Evolutionary conservation across 1,284 basidiomycete species (phyloP).

Genomic region (Microbotryomycetes sp.): DNA sequence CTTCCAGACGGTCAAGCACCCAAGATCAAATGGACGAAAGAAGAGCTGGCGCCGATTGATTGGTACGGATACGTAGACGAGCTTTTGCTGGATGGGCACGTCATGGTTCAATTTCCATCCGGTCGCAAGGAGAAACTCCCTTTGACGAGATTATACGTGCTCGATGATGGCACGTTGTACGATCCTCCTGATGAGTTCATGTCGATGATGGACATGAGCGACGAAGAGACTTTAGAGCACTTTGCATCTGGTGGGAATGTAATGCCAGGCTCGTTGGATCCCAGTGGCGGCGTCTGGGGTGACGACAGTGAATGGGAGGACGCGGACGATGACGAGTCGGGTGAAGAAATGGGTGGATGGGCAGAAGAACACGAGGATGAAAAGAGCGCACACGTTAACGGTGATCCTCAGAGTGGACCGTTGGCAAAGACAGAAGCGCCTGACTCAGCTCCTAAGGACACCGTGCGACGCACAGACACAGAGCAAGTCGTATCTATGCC

Average conservation of each 20-base stretch:
- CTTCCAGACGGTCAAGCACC: conserved; percentile 26
- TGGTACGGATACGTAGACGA: conserved; percentile 48
- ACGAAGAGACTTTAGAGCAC: conserved; percentile 11
- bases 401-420: conserved; percentile 30
- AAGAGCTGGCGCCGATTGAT: conserved; percentile 36
- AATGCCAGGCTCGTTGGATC: conserved; percentile 7
- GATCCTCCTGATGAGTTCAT: conserved; percentile 16
- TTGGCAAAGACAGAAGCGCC: conserved; percentile 22
- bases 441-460: conserved; percentile 1
- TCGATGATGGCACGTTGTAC: conserved; percentile 32
- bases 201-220: conserved; percentile 19
- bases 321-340: conserved; percentile 21
- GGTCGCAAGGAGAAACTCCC: conserved; percentile 37
- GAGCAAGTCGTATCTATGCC: conserved; percentile 18
- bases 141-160: conserved; percentile 33
- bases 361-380: conserved; percentile 33
- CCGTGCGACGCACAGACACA: not conserved
- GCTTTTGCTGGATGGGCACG: conserved; percentile 43
- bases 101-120: conserved; percentile 41
- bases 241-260: conserved; percentile 25
- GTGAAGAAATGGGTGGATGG: conserved; percentile 21
- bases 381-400: not conserved
- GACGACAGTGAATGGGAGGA: conserved; percentile 20
- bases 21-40: conserved; percentile 28
- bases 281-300: conserved; percentile 3